Evolutionary conservation across 1,284 basidiomycete genomes (phyloP).

Genomic region (Cyathus pygmaeus): DNA sequence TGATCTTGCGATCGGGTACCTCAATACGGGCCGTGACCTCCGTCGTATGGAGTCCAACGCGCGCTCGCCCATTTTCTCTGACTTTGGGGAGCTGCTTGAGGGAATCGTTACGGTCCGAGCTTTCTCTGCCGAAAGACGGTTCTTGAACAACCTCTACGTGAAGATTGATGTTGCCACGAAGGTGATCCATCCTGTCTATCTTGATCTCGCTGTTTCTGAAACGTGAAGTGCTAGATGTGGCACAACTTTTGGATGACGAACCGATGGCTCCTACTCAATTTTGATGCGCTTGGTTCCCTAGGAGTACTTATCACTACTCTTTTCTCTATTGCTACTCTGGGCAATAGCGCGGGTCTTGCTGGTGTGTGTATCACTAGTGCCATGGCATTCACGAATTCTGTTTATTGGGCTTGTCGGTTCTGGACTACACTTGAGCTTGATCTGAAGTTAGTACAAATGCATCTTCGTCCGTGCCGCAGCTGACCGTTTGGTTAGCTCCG

Average conservation of each 20-base stretch:
- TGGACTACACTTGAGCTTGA: slow-evolving; percentile 70
- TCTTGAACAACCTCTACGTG: slow-evolving; percentile 76
- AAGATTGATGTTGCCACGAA: slow-evolving; percentile 75
- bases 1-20: slow-evolving; percentile 73
- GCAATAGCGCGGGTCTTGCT: slow-evolving; percentile 77
- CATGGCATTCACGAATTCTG: slow-evolving; percentile 58
- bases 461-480: background rate
- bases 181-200: slow-evolving; percentile 53
- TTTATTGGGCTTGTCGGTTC: slow-evolving; percentile 80
- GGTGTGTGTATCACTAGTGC: slow-evolving; percentile 86
- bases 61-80: slow-evolving; percentile 80
- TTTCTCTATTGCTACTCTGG: slow-evolving; percentile 77
- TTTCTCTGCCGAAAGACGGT: slow-evolving; percentile 83
- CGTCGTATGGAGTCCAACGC: slow-evolving; percentile 82
- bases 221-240: slow-evolving; percentile 64
- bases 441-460: slow-evolving; percentile 61
- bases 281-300: slow-evolving; percentile 75
- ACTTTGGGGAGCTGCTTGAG: slow-evolving; percentile 82
- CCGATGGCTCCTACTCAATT: slow-evolving; percentile 80
- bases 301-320: slow-evolving; percentile 76
- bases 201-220: background rate
- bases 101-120: slow-evolving; percentile 89
- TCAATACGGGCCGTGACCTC: slow-evolving; percentile 81
- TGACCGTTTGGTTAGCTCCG: slow-evolving; percentile 59
- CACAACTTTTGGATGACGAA: slow-evolving; percentile 87